Evolutionary conservation across 2,329 filamentous ascomycete genomes (phyloP), one percentile per base, ranked within the genome.

Genomic region (Helotiales sp.): DNA sequence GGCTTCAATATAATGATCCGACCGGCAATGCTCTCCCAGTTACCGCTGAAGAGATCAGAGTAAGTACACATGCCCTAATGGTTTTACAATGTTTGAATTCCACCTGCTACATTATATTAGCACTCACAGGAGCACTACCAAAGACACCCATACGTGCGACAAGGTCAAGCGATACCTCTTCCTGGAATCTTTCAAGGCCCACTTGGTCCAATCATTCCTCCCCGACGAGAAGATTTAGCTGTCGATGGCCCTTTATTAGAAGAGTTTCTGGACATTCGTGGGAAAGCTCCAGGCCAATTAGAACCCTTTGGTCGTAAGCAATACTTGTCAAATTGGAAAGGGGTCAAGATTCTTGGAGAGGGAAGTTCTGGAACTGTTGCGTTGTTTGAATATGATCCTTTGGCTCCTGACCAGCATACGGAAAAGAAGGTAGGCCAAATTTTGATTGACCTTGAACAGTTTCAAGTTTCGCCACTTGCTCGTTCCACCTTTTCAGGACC

Each of bases 1-100:
- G 50, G 50, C 50, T 55, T 11, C 7, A 55, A 32, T 55, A 55
- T 7, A 55, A 55, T 34, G 50, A 55, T n/a, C 50, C 50, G 13
- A n/a, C 6, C 34, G 34, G 34, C 34, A 7, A 13, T 34, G 28
- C 28, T n/a, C 6, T 10, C 13, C 50, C 17, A 22, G 28, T 17
- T 32, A 32, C 50, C n/a, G 15, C 2, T 10, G 8, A 17, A 20
- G 50, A 20, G 4, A 55, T 32, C 6, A 34, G 8, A 6, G 50
- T 34, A 22, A 11, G 50, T 55, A 3, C 10, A 40, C 34, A 13
- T 11, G 34, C 3, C 34, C 10, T 40, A 8, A 7, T 7, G 6
- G 3, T 13, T 40, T 40, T 13, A 7, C 34, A 13, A 15, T 15
- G 34, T 3, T n/a, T n/a, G n/a, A n/a, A n/a, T n/a, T n/a, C n/a